A percentile compares a stretch with the other conserved stretches of the same genome.
Evolutionary conservation across 345 rosid genomes (phyloP).

Genomic region (Eucalyptus regnans): DNA sequence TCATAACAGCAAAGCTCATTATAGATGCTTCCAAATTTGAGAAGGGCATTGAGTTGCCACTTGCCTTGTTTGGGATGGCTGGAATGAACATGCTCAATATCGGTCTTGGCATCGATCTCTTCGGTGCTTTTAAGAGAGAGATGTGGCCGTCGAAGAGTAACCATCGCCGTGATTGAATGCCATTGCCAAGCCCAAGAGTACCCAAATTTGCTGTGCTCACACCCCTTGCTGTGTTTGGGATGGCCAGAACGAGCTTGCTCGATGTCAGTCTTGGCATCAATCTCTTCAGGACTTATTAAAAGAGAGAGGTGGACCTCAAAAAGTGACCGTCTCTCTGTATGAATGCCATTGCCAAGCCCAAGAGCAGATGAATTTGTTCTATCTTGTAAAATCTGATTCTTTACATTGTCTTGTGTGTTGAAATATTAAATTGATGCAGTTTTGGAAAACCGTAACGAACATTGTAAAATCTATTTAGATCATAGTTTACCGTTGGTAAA

Average conservation of each 20-base stretch:
- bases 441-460: not conserved
- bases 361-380: not conserved
- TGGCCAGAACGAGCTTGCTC: slow-evolving; percentile 73
- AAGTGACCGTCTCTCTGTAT: slow-evolving; percentile 5
- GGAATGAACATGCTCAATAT: slow-evolving; percentile 76
- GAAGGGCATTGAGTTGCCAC: slow-evolving; percentile 70
- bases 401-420: not conserved
- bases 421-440: not conserved
- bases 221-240: slow-evolving; percentile 74
- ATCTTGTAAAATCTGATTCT: not conserved
- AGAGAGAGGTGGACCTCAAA: slow-evolving; percentile 36
- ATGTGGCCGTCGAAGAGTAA: slow-evolving; percentile 10
- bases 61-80: slow-evolving; percentile 74
- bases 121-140: slow-evolving; percentile 63
- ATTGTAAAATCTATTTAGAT: not conserved
- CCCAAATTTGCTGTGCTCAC: not conserved
- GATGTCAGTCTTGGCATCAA: slow-evolving; percentile 52
- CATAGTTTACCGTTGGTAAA: not conserved
- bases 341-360: not conserved
- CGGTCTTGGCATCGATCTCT: slow-evolving; percentile 71
- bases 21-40: slow-evolving; percentile 58
- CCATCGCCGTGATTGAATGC: slow-evolving; percentile 2
- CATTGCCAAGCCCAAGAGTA: not conserved
- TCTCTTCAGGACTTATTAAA: slow-evolving; percentile 44
- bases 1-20: slow-evolving; percentile 65